Evolutionary conservation across 257 asterid genomes (phyloP).

Genomic region (Nicotiana noctiflora): DNA sequence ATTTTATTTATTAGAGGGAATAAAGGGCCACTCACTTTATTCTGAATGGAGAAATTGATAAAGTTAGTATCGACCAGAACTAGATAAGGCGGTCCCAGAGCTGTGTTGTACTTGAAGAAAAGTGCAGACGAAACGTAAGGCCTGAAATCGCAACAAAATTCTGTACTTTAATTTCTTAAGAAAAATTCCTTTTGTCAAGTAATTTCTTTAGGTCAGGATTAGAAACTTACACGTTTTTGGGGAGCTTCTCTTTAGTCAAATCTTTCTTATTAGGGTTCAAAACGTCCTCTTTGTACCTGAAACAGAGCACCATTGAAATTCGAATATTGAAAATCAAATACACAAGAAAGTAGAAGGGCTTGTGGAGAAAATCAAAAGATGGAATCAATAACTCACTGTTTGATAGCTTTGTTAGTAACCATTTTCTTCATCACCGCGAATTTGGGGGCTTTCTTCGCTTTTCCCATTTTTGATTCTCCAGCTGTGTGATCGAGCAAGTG

Average conservation of each 20-base stretch:
- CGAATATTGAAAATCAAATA: background rate
- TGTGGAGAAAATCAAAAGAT: background rate
- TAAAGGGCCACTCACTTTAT: slow-evolving; percentile 51
- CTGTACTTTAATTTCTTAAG: too few species aligned
- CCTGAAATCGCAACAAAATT: slow-evolving; percentile 21
- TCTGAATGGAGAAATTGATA: slow-evolving; percentile 93
- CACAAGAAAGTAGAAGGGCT: background rate
- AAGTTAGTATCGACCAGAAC: slow-evolving; percentile 94
- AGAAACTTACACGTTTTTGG: slow-evolving; percentile 69
- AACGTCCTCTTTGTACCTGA: slow-evolving; percentile 72
- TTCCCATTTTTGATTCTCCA: slow-evolving; percentile 46
- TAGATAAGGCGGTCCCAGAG: slow-evolving; percentile 86
- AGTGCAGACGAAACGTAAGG: slow-evolving; percentile 91
- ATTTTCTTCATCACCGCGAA: slow-evolving; percentile 92
- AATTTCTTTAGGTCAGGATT: too few species aligned
- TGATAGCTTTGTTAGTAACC: slow-evolving; percentile 61
- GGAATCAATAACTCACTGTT: slow-evolving; percentile 36
- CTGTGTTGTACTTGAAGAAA: slow-evolving; percentile 79
- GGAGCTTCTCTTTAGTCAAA: slow-evolving; percentile 66
- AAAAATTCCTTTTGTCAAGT: too few species aligned
- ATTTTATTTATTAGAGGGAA: background rate
- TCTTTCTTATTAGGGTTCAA: slow-evolving; percentile 90
- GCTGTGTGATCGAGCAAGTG: background rate
- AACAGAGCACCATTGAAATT: background rate
- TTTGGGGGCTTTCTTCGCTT: slow-evolving; percentile 73